Evolutionary conservation across 176 grass and related monocot species (phyloP), one percentile per base, ranked within the genome.

Genomic region (Oryza coarctata): DNA sequence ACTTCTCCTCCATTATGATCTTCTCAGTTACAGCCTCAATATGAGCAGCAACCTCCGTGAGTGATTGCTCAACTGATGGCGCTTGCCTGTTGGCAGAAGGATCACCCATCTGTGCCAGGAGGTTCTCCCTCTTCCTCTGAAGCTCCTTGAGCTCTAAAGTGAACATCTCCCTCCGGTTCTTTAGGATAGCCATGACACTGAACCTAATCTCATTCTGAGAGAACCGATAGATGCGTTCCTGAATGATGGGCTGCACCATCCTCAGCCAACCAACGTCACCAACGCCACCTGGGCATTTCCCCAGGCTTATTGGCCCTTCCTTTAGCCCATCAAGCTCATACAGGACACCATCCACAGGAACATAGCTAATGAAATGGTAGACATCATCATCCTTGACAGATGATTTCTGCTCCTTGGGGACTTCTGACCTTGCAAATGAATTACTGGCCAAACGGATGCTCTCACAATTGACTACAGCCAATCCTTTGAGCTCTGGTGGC

Each of bases 1-100:
- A 74, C 87, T 99, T 98, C 66, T 98, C 93, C 83, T 99, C 96
- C 93, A 95, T 99, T 88, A 99, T 91, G 82, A 95, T 99, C 77
- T 95, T 99, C 91, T 99, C 91, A 0, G 91, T 99, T 57, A 91
- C 96, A 62, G 74, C 83, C 76, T 99, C 96, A 6, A 99, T 99
- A 23, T 89, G 85, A 70, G 86, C 81, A 57, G 96, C 91, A 22
- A 99, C 96, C 87, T 99, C 96, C 7, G 93, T 82, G 0, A 95
- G 87, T 0, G 92, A 93, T 83, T 77, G 86, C 65, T 99, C 90
- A 41, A 95, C 77, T 10, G 87, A 35, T 80, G 78, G 31, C n/a
- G 33, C 31, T 1, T 76, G 80, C 35, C 73, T 81, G 47, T 43
- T 76, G 28, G 68, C 73, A 63, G 77, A 72, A 80, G 77, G 83